phyloP scores from a whole-genome alignment of 2,329 filamentous ascomycete species.

The Sphaerostilbella broomeana region DNA sequence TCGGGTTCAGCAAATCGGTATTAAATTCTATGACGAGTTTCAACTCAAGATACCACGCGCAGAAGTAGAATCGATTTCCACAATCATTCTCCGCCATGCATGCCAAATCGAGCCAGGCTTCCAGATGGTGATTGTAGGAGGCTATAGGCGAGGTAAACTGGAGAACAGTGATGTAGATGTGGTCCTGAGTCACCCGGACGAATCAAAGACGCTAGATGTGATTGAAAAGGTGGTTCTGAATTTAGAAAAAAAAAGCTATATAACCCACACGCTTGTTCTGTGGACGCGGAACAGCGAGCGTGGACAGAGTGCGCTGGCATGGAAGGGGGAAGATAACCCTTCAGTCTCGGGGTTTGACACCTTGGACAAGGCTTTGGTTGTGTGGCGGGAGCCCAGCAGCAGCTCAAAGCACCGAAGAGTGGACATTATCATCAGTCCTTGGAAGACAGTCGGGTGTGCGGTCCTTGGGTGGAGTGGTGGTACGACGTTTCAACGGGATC shows the following conservation, averaged over 20 bases:
- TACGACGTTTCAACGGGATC: conserved; percentile 82
- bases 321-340: conserved; percentile 37
- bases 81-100: conserved; percentile 59
- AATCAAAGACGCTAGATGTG: conserved; percentile 61
- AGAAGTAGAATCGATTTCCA: conserved; percentile 67
- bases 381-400: conserved; percentile 59
- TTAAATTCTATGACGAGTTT: conserved; percentile 92
- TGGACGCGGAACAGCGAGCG: conserved; percentile 65
- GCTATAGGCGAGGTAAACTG: conserved; percentile 72
- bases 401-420: conserved; percentile 66
- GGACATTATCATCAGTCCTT: conserved; percentile 85
- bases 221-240: conserved; percentile 62
- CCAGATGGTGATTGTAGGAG: conserved; percentile 62
- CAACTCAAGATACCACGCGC: conserved; percentile 59
- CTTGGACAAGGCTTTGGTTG: conserved; percentile 84
- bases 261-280: conserved; percentile 76
- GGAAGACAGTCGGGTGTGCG: conserved; percentile 83
- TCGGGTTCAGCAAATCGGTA: conserved; percentile 82
- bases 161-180: conserved; percentile 78
- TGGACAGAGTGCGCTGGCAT: conserved; percentile 54
- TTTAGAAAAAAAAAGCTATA: conserved; percentile 61
- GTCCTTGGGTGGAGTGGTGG: conserved; percentile 83
- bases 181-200: conserved; percentile 71
- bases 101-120: conserved; percentile 51
- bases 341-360: conserved; percentile 67